Conservation (phyloP, 306 rosid genomes). For the Oxytropis ochrocephala region DNA sequence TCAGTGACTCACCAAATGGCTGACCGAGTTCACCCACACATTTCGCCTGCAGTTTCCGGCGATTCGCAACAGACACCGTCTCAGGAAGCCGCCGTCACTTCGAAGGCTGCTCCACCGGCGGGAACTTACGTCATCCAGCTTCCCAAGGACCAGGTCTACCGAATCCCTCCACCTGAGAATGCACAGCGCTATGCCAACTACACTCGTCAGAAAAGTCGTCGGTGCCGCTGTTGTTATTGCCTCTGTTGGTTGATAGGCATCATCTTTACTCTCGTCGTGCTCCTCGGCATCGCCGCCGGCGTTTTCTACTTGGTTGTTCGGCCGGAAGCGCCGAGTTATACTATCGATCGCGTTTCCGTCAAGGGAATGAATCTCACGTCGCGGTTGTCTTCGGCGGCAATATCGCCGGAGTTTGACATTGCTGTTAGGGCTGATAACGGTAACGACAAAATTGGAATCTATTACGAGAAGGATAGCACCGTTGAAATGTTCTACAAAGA, state of each 20-base stretch:
- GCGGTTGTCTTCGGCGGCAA: background rate
- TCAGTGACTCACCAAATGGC: slow-evolving; percentile 36
- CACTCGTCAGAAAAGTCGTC: slow-evolving; percentile 23
- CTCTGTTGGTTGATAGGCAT: slow-evolving; percentile 37
- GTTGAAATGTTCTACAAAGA: slow-evolving; percentile 30
- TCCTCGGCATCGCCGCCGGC: slow-evolving; percentile 33
- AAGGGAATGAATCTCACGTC: slow-evolving; percentile 43
- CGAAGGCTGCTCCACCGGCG: slow-evolving; percentile 17
- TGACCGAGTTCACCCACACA: slow-evolving; percentile 51
- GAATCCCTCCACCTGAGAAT: slow-evolving; percentile 63
- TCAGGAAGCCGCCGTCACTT: background rate
- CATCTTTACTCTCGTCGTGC: slow-evolving; percentile 20
- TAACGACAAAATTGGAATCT: slow-evolving; percentile 57
- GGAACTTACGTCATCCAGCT: slow-evolving; percentile 57
- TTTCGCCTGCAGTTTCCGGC: slow-evolving; percentile 15
- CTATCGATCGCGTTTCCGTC: slow-evolving; percentile 33
- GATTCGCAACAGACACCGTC: background rate
- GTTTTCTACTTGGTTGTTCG: slow-evolving; percentile 44
- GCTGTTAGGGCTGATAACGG: slow-evolving; percentile 45
- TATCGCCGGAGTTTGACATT: slow-evolving; percentile 50
- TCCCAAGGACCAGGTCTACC: slow-evolving; percentile 71
- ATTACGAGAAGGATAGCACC: slow-evolving; percentile 44
- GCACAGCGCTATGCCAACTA: slow-evolving; percentile 32
- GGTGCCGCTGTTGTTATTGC: slow-evolving; percentile 29
- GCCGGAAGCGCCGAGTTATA: slow-evolving; percentile 45